Evolutionary conservation across 257 asterid species (phyloP).

Genomic region (Solanum habrochaites): DNA sequence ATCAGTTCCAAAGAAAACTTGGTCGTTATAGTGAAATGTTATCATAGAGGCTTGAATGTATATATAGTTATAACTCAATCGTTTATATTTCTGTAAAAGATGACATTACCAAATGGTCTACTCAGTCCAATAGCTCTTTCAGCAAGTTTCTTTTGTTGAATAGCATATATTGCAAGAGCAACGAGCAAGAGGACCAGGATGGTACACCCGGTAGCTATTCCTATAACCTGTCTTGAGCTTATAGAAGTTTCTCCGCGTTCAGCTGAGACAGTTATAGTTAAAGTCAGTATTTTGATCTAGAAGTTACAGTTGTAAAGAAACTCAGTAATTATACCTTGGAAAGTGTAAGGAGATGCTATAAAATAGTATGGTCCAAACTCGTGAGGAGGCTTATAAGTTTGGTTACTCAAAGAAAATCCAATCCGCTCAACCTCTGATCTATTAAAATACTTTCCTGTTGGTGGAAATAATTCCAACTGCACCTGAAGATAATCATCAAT

Average conservation of each 20-base stretch:
- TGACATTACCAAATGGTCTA: slow-evolving; percentile 69
- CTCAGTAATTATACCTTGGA: slow-evolving; percentile 32
- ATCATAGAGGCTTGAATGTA: background rate
- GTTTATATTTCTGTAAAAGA: accelerated
- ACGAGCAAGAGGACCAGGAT: slow-evolving; percentile 51
- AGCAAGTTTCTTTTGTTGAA: slow-evolving; percentile 71
- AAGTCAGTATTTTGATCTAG: background rate
- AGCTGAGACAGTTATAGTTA: slow-evolving; percentile 22
- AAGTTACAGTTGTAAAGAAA: background rate
- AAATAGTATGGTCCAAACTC: slow-evolving; percentile 90
- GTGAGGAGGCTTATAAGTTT: slow-evolving; percentile 86
- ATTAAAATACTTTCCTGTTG: slow-evolving; percentile 47
- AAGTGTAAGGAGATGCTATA: slow-evolving; percentile 57
- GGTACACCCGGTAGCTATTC: slow-evolving; percentile 59
- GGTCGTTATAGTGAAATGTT: background rate
- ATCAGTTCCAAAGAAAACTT: background rate
- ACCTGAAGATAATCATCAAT: slow-evolving; percentile 81
- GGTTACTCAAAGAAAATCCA: slow-evolving; percentile 75
- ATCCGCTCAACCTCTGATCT: slow-evolving; percentile 66
- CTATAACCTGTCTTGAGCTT: slow-evolving; percentile 43
- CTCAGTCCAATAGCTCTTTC: slow-evolving; percentile 74
- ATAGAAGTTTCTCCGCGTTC: slow-evolving; percentile 27
- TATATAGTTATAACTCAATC: background rate
- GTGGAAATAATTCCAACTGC: slow-evolving; percentile 70
- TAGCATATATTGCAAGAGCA: slow-evolving; percentile 53